A percentile compares a stretch with the other conserved stretches of the same genome.
Evolutionary conservation across 2,329 filamentous ascomycete genomes (phyloP).

Genomic region (Claviceps arundinis): DNA sequence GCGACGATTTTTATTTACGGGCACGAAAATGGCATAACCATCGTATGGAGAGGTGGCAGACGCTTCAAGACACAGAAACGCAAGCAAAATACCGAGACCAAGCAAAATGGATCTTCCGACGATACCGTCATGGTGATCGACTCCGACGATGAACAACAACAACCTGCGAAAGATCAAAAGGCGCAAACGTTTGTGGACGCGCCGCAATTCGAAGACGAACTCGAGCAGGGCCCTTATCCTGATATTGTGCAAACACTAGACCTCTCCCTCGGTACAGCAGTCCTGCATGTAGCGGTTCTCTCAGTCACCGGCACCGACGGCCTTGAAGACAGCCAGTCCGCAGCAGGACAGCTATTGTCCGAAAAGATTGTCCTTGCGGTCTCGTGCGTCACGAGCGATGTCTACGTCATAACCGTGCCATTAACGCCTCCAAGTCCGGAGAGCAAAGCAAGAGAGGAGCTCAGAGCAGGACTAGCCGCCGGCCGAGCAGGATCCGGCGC

Average conservation of each 20-base stretch:
- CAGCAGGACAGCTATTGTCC: conserved; percentile 34
- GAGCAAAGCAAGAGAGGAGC: conserved; percentile 42
- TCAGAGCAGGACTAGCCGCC: conserved; percentile 36
- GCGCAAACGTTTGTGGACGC: conserved; percentile 33
- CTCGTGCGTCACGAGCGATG: conserved; percentile 42
- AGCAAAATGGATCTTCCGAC: conserved; percentile 37
- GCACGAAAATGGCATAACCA: conserved; percentile 47
- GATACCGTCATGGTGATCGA: conserved; percentile 50
- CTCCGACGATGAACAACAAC: conserved; percentile 44
- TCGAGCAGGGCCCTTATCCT: conserved; percentile 36
- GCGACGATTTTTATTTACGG: conserved; percentile 50
- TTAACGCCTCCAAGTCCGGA: conserved; percentile 47
- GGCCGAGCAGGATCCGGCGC: conserved; percentile 44
- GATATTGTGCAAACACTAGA: conserved; percentile 48
- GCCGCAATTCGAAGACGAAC: conserved; percentile 43
- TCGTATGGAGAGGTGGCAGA: conserved; percentile 50
- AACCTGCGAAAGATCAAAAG: conserved; percentile 20
- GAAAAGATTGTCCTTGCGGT: conserved; percentile 49
- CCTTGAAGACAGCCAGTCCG: conserved; percentile 33
- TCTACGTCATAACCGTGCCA: conserved; percentile 45
- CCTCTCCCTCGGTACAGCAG: conserved; percentile 43
- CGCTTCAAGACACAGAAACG: conserved; percentile 38
- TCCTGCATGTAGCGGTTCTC: conserved; percentile 41
- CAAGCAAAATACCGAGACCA: conserved; percentile 21
- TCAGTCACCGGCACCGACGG: conserved; percentile 30